A percentile compares a stretch with the other conserved stretches of the same genome.
phyloP scores from a whole-genome alignment of 129 eudicot genomes.

The Escallonia herrerae region DNA sequence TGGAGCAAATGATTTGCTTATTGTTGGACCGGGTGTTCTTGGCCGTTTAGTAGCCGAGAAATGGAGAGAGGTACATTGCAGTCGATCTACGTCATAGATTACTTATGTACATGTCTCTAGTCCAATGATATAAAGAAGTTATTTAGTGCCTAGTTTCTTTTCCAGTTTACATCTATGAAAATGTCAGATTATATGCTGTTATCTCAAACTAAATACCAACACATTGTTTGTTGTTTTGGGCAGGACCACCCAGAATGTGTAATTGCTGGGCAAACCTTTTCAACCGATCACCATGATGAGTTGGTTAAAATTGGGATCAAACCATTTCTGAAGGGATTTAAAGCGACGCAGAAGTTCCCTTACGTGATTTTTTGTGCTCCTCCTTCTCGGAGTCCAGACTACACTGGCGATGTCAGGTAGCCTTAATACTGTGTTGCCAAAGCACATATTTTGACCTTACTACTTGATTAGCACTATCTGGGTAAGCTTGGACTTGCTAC shows the following conservation, averaged over 20 bases:
- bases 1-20: constrained; percentile 76
- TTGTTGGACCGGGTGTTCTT: constrained; percentile 94
- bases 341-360: constrained; percentile 52
- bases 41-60: constrained; percentile 81
- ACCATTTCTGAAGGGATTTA: constrained; percentile 61
- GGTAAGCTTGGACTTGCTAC: not conserved
- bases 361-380: constrained; percentile 95
- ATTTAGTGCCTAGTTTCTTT: not conserved
- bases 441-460: not conserved
- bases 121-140: not conserved
- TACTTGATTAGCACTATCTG: not conserved
- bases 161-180: not conserved
- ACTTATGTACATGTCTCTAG: not conserved
- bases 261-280: constrained; percentile 76
- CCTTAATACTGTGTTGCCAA: constrained; percentile 5
- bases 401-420: constrained; percentile 78
- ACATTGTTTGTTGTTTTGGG: constrained; percentile 13
- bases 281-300: constrained; percentile 81
- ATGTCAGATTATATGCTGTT: not conserved
- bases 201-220: not conserved
- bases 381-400: constrained; percentile 62
- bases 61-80: constrained; percentile 60
- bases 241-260: constrained; percentile 80
- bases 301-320: constrained; percentile 60
- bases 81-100: not conserved